phyloP scores from a whole-genome alignment of 768 basidiomycete genomes.

The Boletus eberwhitei region DNA sequence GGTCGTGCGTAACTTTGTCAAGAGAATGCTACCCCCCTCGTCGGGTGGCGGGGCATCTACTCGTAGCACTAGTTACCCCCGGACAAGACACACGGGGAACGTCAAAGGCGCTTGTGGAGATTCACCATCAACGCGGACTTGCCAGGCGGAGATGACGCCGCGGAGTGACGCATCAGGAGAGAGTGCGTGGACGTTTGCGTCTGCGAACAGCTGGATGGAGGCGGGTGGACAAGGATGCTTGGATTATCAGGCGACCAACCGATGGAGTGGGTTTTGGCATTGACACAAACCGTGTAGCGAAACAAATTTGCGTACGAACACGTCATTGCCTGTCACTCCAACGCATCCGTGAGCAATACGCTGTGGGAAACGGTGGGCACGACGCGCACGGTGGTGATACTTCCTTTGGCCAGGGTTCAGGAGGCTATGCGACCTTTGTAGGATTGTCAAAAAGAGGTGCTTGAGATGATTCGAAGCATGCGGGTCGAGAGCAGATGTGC shows the following conservation, averaged over 20 bases:
- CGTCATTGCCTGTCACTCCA: not conserved
- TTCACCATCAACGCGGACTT: not conserved
- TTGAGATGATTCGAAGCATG: not conserved
- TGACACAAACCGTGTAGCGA: not conserved
- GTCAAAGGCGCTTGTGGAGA: not conserved
- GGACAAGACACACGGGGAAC: not conserved
- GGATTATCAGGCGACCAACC: conserved; percentile 6
- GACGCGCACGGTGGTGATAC: not conserved
- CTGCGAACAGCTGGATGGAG: conserved; percentile 8
- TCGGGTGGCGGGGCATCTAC: not conserved
- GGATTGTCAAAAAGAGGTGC: not conserved
- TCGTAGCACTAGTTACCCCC: not conserved
- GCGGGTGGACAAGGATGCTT: not conserved
- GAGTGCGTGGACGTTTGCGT: conserved; percentile 22
- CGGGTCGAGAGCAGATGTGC: not conserved
- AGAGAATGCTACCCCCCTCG: conserved; percentile 17
- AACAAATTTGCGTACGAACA: not conserved
- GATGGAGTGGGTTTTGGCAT: conserved; percentile 27
- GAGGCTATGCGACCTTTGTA: no score
- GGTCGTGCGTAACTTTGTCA: conserved; percentile 23
- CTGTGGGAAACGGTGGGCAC: not conserved
- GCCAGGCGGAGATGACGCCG: conserved; percentile 8
- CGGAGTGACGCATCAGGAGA: conserved; percentile 14
- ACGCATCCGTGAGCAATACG: not conserved
- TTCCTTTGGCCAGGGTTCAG: no score